phyloP scores from a whole-genome alignment of 2,329 filamentous ascomycete species.

The Anthostomella pinea region DNA sequence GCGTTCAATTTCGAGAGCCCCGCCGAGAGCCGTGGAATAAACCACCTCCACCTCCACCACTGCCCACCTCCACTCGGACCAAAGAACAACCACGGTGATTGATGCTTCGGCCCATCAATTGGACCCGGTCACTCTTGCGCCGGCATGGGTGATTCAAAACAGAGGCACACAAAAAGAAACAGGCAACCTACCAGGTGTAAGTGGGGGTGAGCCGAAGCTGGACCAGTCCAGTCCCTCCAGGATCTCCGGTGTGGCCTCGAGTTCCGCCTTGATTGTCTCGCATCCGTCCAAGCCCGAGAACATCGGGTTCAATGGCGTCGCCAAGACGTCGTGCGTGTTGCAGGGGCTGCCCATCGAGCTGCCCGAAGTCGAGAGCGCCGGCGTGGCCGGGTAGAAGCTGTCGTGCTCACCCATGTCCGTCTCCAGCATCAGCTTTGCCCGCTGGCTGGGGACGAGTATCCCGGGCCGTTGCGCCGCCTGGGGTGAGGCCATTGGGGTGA shows the following conservation, averaged over 20 bases:
- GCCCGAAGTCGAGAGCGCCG: conserved; percentile 79
- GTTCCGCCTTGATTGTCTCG: conserved; percentile 67
- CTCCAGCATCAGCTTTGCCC: conserved; percentile 62
- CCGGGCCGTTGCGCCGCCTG: conserved; percentile 73
- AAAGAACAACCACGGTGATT: too few relatives aligned
- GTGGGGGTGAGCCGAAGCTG: conserved; percentile 73
- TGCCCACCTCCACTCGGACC: not conserved
- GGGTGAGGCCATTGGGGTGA: conserved; percentile 76
- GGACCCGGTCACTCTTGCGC: too few relatives aligned
- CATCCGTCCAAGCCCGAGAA: conserved; percentile 70
- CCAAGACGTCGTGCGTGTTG: conserved; percentile 65
- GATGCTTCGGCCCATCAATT: too few relatives aligned
- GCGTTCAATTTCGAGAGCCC: conserved; percentile 10
- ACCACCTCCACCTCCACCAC: not conserved
- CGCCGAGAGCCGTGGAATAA: conserved; percentile 9
- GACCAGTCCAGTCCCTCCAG: conserved; percentile 74
- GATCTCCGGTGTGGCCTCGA: conserved; percentile 68
- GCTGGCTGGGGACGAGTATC: conserved; percentile 44
- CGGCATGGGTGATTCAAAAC: too few relatives aligned
- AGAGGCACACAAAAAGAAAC: conserved; percentile 4
- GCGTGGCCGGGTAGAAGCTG: conserved; percentile 74
- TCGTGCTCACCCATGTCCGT: conserved; percentile 66
- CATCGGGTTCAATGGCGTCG: conserved; percentile 78
- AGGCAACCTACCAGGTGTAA: conserved; percentile 78
- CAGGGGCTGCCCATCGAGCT: conserved; percentile 86